Conservation (phyloP, 371 early-diverging fungal genomes). For the Parasitella parasitica region DNA sequence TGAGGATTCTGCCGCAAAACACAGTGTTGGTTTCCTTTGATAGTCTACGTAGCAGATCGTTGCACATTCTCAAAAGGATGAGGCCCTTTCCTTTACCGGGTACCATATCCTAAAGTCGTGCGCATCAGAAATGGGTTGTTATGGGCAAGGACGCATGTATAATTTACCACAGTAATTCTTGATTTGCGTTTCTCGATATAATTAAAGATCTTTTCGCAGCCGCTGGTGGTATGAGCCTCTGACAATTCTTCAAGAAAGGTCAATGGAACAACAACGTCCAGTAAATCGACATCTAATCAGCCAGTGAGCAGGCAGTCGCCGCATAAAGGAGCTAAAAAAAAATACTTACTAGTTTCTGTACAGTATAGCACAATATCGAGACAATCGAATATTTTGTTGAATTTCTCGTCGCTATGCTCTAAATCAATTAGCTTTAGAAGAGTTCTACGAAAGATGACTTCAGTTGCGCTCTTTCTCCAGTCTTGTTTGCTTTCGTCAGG, state of each 20-base stretch:
- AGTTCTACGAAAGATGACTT: constrained; percentile 32
- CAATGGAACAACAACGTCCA: constrained; percentile 54
- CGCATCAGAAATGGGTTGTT: neutral
- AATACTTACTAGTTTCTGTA: constrained; percentile 32
- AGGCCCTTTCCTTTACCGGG: constrained; percentile 78
- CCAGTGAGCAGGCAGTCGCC: neutral
- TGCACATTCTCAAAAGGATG: constrained; percentile 81
- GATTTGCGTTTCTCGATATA: constrained; percentile 63
- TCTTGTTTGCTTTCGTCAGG: constrained; percentile 20
- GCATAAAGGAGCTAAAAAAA: too few relatives aligned
- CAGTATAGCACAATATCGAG: constrained; percentile 39
- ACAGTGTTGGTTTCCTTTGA: constrained; percentile 77
- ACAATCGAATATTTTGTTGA: constrained; percentile 29
- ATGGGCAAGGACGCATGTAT: neutral
- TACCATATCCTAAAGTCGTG: constrained; percentile 56
- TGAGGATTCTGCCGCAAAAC: constrained; percentile 81
- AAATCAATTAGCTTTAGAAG: constrained; percentile 31
- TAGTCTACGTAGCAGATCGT: constrained; percentile 76
- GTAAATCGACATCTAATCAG: constrained; percentile 14
- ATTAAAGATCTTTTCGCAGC: constrained; percentile 59
- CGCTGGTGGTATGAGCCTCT: constrained; percentile 64
- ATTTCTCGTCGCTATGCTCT: constrained; percentile 24
- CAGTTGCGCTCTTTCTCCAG: constrained; percentile 45
- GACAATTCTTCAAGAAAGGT: constrained; percentile 66
- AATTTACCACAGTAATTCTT: constrained; percentile 57